phyloP scores from a whole-genome alignment of 83 land plant genomes.

The Isoetes engelmannii region DNA sequence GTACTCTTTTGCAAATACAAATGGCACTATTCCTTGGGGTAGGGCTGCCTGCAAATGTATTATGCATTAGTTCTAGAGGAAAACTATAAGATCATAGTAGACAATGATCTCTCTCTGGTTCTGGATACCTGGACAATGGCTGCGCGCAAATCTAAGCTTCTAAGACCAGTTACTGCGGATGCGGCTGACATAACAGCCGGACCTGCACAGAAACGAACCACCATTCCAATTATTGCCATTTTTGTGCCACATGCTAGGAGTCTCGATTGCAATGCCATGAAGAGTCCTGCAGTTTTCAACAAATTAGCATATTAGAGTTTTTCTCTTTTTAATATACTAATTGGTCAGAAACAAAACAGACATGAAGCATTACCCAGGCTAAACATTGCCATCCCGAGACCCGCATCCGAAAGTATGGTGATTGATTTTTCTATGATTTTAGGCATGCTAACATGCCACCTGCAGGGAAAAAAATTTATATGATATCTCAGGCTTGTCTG shows the following conservation, averaged over 20 bases:
- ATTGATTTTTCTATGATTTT: conserved; percentile 34
- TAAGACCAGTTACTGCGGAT: conserved; percentile 28
- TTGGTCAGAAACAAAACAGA: neutral
- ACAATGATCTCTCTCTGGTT: too few species aligned
- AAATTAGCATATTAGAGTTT: neutral
- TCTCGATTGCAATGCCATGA: conserved; percentile 43
- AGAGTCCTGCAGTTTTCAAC: conserved; percentile 39
- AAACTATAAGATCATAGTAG: too few species aligned
- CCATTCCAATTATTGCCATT: conserved; percentile 34
- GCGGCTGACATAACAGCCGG: conserved; percentile 47
- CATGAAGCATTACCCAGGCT: neutral
- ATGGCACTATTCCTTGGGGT: conserved; percentile 43
- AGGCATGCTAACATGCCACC: conserved; percentile 40
- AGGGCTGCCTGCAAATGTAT: conserved; percentile 42
- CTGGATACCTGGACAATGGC: conserved; percentile 47
- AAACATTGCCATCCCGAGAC: conserved; percentile 50
- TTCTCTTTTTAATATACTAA: neutral
- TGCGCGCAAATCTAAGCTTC: conserved; percentile 22
- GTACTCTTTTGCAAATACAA: conserved; percentile 53
- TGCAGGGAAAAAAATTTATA: neutral
- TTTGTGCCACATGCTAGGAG: conserved; percentile 42
- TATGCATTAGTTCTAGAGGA: neutral
- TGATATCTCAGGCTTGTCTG: too few species aligned
- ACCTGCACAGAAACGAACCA: conserved; percentile 37
- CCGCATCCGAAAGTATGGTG: conserved; percentile 42